These are phyloP conservation scores for Metschnikowia colocasiae DNA, from an alignment of 805 yeast genomes.

Conservation along the genomic window DNA sequence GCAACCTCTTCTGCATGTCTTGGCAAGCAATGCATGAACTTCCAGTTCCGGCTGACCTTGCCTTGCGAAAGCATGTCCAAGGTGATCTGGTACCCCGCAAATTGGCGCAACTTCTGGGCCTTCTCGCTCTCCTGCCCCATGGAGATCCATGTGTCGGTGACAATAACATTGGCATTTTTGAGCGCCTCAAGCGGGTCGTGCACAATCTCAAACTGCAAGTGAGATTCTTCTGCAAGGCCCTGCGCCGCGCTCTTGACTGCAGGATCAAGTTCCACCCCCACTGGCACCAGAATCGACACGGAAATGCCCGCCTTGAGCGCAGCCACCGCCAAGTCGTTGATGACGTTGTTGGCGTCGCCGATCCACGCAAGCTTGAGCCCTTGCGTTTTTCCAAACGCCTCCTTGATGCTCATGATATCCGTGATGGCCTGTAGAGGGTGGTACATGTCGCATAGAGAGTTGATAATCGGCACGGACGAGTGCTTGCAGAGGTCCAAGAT, in stretches of 20 bases:
- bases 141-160: constrained; percentile 95
- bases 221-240: constrained; percentile 38
- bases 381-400: constrained; percentile 56
- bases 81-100: constrained; percentile 83
- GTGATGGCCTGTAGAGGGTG: constrained; percentile 97
- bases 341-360: constrained; percentile 94
- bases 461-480: constrained; percentile 87
- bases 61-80: constrained; percentile 56
- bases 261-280: constrained; percentile 59
- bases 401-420: constrained; percentile 82
- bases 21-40: constrained; percentile 97
- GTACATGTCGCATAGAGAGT: constrained; percentile 86
- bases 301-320: constrained; percentile 78
- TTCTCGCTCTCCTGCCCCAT: constrained; percentile 95
- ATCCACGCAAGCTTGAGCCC: constrained; percentile 87
- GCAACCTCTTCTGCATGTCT: constrained; percentile 92
- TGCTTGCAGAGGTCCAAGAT: constrained; percentile 73
- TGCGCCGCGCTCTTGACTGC: constrained; percentile 53
- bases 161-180: constrained; percentile 71
- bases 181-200: constrained; percentile 78
- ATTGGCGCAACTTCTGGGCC: constrained; percentile 66
- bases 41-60: constrained; percentile 63
- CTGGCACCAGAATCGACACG: constrained; percentile 82
- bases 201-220: constrained; percentile 46
- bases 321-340: constrained; percentile 89